Evolutionary conservation across 2,329 filamentous ascomycete genomes (phyloP).

Genomic region (Orbilia ellipsospora): DNA sequence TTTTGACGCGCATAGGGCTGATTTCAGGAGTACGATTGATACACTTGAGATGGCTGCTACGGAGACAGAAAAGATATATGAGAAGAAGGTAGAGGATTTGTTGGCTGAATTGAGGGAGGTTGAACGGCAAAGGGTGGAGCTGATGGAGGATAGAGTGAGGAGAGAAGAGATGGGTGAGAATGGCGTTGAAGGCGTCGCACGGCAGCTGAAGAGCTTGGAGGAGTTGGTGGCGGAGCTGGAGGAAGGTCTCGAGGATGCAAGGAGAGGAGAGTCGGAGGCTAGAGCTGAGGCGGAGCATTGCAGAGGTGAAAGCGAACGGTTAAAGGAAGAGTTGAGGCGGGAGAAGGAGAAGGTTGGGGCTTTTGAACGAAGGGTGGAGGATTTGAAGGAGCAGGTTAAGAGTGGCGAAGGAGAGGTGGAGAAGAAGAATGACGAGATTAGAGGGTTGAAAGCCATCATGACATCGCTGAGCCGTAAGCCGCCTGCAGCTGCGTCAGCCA

Average conservation of each 20-base stretch:
- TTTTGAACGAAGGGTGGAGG: slow-evolving; percentile 63
- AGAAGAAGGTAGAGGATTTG: slow-evolving; percentile 87
- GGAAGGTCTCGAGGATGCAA: slow-evolving; percentile 93
- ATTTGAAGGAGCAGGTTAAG: slow-evolving; percentile 60
- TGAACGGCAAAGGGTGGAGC: slow-evolving; percentile 81
- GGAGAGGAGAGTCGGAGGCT: slow-evolving; percentile 93
- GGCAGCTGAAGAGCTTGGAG: slow-evolving; percentile 92
- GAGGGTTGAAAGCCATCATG: slow-evolving; percentile 96
- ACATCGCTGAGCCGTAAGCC: slow-evolving; percentile 84
- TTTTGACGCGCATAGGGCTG: slow-evolving; percentile 92
- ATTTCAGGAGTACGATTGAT: slow-evolving; percentile 96
- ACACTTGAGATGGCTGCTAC: slow-evolving; percentile 94
- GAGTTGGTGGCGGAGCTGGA: slow-evolving; percentile 96
- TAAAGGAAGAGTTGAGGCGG: slow-evolving; percentile 83
- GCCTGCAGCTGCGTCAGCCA: slow-evolving; percentile 57
- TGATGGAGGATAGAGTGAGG: slow-evolving; percentile 38
- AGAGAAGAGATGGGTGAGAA: slow-evolving; percentile 33
- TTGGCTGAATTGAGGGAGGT: slow-evolving; percentile 84
- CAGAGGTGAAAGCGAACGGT: slow-evolving; percentile 91
- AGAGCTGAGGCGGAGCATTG: slow-evolving; percentile 95
- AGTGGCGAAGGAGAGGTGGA: slow-evolving; percentile 72
- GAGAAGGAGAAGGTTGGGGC: slow-evolving; percentile 85
- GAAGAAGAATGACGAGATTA: slow-evolving; percentile 96
- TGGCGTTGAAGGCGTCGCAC: slow-evolving; percentile 84
- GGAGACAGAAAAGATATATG: slow-evolving; percentile 95